Evolutionary conservation across 2,329 filamentous ascomycete species (phyloP).

Genomic region (Bisporella sp.): DNA sequence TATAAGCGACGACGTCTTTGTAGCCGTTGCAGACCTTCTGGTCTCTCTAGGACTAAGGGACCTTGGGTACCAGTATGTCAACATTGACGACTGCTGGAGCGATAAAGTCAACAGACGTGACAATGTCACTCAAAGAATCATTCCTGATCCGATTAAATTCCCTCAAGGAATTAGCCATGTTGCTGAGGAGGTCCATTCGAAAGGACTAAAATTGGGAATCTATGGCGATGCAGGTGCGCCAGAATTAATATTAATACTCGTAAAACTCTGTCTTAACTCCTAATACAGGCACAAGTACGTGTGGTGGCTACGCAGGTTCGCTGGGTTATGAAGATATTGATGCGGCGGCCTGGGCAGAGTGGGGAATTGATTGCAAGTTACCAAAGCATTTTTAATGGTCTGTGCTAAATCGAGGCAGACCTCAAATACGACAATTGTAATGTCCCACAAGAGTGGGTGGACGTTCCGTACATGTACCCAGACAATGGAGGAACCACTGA

Average conservation of each 20-base stretch:
- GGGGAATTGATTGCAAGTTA: conserved; percentile 44
- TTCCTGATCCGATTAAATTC: conserved; percentile 44
- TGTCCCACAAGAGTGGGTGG: conserved; percentile 31
- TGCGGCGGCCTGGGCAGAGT: conserved; percentile 48
- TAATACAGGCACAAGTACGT: conserved; percentile 5
- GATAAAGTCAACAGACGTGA: conserved; percentile 34
- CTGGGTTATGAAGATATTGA: conserved; percentile 50
- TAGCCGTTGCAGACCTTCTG: conserved; percentile 38
- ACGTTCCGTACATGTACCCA: conserved; percentile 30
- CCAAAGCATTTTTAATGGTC: too few species aligned
- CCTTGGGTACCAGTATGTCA: conserved; percentile 49
- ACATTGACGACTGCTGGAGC: conserved; percentile 58
- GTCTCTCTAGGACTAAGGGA: conserved; percentile 42
- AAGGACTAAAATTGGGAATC: conserved; percentile 57
- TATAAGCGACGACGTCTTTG: conserved; percentile 39
- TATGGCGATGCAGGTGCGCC: conserved; percentile 47
- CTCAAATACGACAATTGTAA: conserved; percentile 53
- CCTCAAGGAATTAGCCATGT: conserved; percentile 49
- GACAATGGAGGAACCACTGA: conserved; percentile 26
- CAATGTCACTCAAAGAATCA: conserved; percentile 34
- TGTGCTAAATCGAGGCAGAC: conserved; percentile 16
- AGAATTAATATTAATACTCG: too few species aligned
- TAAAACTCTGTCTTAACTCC: too few species aligned
- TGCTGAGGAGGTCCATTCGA: conserved; percentile 44
- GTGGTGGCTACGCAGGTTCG: conserved; percentile 35